phyloP scores from a whole-genome alignment of 2,329 filamentous ascomycete genomes.

The Aspergillus ibericus region DNA sequence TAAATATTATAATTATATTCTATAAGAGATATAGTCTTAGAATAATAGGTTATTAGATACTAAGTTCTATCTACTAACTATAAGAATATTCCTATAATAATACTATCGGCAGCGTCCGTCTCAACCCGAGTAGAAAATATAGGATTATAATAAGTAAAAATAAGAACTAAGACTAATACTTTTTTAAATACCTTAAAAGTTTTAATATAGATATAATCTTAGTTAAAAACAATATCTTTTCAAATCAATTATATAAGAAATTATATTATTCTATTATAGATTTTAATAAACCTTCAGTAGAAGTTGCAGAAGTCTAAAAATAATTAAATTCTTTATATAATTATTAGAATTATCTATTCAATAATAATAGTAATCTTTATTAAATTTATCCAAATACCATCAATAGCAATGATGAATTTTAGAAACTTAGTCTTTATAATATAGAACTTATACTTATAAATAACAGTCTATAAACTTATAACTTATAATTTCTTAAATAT shows the following conservation, averaged over 20 bases:
- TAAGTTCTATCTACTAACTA: background rate
- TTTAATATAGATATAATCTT: background rate
- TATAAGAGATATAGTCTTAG: background rate
- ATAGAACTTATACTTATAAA: background rate
- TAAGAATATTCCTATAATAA: background rate
- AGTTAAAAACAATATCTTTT: background rate
- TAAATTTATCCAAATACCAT: no score
- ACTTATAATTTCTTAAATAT: background rate
- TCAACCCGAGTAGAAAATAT: no score
- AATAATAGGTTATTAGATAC: no score
- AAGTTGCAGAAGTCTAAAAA: background rate
- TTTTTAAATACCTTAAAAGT: background rate
- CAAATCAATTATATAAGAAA: background rate
- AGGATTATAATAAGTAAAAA: background rate
- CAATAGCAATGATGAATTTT: background rate
- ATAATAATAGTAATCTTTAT: background rate
- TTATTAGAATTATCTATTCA: background rate
- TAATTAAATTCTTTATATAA: background rate
- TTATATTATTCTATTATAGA: background rate
- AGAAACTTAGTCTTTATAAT: background rate
- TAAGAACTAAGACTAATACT: no score
- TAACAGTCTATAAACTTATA: no score
- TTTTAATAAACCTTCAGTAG: background rate
- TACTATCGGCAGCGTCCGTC: background rate
- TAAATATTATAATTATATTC: background rate